Percentiles rank a stretch among this genome's conserved stretches.
Evolutionary conservation across 2,329 filamentous ascomycete genomes (phyloP).

Genomic region (Aspergillus brunneoviolaceus): DNA sequence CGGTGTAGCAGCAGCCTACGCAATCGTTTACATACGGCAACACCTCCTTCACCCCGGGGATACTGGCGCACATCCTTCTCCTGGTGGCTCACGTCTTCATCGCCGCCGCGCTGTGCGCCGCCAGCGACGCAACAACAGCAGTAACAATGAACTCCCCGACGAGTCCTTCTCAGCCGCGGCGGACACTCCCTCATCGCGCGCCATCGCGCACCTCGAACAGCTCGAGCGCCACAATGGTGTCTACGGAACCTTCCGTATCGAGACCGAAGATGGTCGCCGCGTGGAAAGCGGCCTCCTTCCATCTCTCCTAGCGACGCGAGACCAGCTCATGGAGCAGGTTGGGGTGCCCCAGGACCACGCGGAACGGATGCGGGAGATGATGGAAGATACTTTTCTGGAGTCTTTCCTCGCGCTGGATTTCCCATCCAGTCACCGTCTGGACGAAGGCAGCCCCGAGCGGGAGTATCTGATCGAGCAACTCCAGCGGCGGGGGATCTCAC

Average conservation of each 20-base stretch:
- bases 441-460: conserved; percentile 34
- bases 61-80: conserved; percentile 15
- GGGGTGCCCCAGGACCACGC: conserved; percentile 40
- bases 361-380: conserved; percentile 44
- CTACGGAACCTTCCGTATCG: conserved; percentile 45
- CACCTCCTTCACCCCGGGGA: conserved; percentile 20
- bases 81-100: conserved; percentile 32
- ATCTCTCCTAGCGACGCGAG: conserved; percentile 41
- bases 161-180: conserved; percentile 25
- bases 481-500: conserved; percentile 40
- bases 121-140: conserved; percentile 28
- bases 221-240: conserved; percentile 42
- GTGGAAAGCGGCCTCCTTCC: conserved; percentile 45
- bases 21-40: conserved; percentile 42
- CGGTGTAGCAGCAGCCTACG: conserved; percentile 43
- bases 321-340: conserved; percentile 44
- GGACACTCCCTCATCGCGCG: conserved; percentile 37
- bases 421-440: conserved; percentile 36
- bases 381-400: conserved; percentile 46
- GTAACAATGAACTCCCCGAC: conserved; percentile 23
- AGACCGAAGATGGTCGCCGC: conserved; percentile 42
- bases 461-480: conserved; percentile 40
- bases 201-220: conserved; percentile 41
- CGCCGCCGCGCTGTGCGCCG: conserved; percentile 43
- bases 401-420: conserved; percentile 45